A percentile compares a stretch with the other conserved stretches of the same genome.
These are phyloP conservation scores for Tricholoma hemisulphureum DNA, from an alignment of 768 basidiomycete species.

Conservation along the genomic window DNA sequence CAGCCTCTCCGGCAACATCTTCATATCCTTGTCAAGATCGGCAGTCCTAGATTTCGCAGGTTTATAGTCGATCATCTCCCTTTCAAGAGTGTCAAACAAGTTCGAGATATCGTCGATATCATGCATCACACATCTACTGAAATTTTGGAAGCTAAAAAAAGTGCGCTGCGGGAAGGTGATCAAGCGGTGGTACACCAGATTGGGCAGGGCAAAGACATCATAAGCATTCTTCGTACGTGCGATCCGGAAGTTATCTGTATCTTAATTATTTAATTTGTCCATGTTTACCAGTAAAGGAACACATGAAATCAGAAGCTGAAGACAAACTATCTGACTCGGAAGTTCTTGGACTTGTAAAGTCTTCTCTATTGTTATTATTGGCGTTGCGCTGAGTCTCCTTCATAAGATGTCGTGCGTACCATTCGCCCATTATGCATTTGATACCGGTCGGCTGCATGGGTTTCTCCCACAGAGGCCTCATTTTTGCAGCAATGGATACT, in stretches of 20 bases:
- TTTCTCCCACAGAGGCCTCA: too few relatives aligned
- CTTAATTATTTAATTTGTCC: not conserved
- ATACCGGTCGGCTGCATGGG: too few relatives aligned
- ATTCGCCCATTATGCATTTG: too few relatives aligned
- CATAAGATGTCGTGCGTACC: too few relatives aligned
- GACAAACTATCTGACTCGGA: too few relatives aligned
- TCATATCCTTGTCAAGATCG: conserved; percentile 3
- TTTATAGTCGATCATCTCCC: conserved; percentile 8
- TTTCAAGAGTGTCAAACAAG: not conserved
- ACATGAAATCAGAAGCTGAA: too few relatives aligned
- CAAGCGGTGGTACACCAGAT: not conserved
- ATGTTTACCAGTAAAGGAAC: not conserved
- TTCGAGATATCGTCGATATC: conserved; percentile 6
- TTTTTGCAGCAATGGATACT: too few relatives aligned
- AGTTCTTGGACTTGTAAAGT: not conserved
- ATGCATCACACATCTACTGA: conserved; percentile 2
- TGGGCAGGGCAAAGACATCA: conserved; percentile 1
- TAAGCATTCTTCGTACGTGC: not conserved
- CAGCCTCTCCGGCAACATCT: conserved; percentile 1
- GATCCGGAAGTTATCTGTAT: not conserved
- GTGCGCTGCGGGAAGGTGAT: conserved; percentile 4
- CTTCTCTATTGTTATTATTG: too few relatives aligned
- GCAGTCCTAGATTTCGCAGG: conserved; percentile 5
- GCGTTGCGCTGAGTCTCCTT: too few relatives aligned
- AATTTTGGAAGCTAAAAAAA: conserved; percentile 9